These are phyloP conservation scores for Kazachstania martiniae DNA, from an alignment of 805 yeast genomes.

Conservation along the genomic window DNA sequence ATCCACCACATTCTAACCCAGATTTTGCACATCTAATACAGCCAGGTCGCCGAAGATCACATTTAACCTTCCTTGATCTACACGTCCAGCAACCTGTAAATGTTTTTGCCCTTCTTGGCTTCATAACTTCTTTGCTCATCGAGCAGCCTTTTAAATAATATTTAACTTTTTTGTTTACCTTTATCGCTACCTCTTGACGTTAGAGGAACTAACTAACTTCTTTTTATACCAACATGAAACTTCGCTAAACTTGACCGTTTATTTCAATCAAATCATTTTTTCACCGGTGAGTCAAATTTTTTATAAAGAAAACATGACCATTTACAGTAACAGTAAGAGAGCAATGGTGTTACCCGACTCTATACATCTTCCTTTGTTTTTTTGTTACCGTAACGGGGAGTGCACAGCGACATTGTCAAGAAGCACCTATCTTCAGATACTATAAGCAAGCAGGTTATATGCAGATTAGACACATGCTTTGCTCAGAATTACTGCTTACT, in stretches of 20 bases:
- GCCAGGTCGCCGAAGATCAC: constrained; percentile 61
- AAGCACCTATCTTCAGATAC: too few relatives aligned
- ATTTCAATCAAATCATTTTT: too few relatives aligned
- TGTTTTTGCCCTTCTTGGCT: constrained; percentile 44
- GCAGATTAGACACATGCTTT: too few relatives aligned
- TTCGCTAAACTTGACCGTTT: neutral
- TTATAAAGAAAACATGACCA: too few relatives aligned
- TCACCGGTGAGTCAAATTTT: too few relatives aligned
- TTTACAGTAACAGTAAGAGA: constrained; percentile 1
- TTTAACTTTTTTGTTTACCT: too few relatives aligned
- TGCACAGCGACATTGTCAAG: too few relatives aligned
- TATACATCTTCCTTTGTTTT: too few relatives aligned
- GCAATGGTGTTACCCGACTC: too few relatives aligned
- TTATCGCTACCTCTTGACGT: constrained; percentile 3
- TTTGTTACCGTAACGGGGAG: too few relatives aligned
- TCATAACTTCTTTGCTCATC: constrained; percentile 1
- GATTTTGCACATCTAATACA: constrained; percentile 65
- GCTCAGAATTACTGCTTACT: too few relatives aligned
- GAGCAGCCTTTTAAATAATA: neutral
- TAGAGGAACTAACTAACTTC: constrained; percentile 14
- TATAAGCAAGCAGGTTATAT: too few relatives aligned
- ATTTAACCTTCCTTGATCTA: constrained; percentile 65
- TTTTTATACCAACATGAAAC: neutral
- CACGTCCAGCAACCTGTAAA: constrained; percentile 89
- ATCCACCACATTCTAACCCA: constrained; percentile 67